Evolutionary conservation across 1,284 basidiomycete genomes (phyloP), one percentile per base, ranked within the genome.

Genomic region (Fomitopsis betulina): DNA sequence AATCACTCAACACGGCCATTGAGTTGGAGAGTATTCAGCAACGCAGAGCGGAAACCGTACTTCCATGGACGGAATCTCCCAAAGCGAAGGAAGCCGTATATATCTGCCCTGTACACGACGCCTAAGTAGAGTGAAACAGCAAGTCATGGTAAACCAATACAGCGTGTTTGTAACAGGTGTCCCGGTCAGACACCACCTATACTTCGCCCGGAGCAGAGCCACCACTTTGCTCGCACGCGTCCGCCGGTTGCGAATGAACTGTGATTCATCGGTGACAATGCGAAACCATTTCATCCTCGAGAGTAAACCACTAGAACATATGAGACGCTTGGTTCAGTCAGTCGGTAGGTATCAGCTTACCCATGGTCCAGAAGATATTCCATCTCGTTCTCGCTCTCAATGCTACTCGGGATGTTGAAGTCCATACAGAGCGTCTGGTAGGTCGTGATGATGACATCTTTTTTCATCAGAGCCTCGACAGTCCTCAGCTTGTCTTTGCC

Each of bases 181-280:
- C 32, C 87, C 87, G 2, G 87, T 89, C 13, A 90, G 74, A 75
- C 83, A 82, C 87, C 87, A 90, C 6, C 87, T 75, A 63, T 86
- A 85, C 60, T 78, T 84, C 0, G 85, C 72, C 52, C 79, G 76
- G 23, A 89, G 74, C 64, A 79, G 75, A 0, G 86, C 83, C 9
- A 86, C 74, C 49, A 78, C 79, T 39, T 79, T 73, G 65, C 86
- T 87, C 8, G 82, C 75, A 10, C 81, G 78, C 1, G 86, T 86
- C 8, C 72, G 67, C 32, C 85, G 76, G 64, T 87, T 89, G 27
- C 86, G 78, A 61, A 88, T 85, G 65, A 84, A 86, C 64, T 89
- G 86, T 0, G 87, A 85, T 68, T 89, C 87, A 61, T 89, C 87
- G 3, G 84, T 78, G 58, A 89, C 74, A 12, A 83, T 80, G 7